Evolutionary conservation across 2,329 filamentous ascomycete genomes (phyloP).

Genomic region (Neurospora sp.): DNA sequence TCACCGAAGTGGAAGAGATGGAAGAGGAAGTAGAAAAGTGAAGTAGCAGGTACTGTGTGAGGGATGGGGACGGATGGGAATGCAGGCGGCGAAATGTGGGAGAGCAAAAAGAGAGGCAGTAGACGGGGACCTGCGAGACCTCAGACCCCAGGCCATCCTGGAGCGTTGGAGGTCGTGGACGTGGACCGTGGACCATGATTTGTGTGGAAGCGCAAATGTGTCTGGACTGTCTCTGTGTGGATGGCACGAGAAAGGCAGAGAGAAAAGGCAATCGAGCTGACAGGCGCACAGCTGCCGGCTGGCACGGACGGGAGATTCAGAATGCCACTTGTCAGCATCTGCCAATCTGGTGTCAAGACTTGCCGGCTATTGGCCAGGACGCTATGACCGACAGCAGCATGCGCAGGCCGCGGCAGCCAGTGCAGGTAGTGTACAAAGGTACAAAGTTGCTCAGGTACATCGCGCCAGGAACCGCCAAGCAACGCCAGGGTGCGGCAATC

Average conservation of each 20-base stretch:
- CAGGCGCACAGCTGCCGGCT: slow-evolving; percentile 13
- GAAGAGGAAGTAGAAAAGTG: slow-evolving; percentile 7
- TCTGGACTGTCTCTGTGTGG: not conserved
- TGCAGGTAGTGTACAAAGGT: not conserved
- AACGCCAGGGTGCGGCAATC: not conserved
- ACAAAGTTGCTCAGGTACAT: not conserved
- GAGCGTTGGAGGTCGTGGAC: not conserved
- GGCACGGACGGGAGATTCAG: slow-evolving; percentile 11
- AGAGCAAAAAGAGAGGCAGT: not conserved
- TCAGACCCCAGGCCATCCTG: not conserved
- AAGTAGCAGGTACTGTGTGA: slow-evolving; percentile 13
- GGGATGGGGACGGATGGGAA: not conserved
- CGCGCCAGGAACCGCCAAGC: not conserved
- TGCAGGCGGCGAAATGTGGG: not conserved
- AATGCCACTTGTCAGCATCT: not conserved
- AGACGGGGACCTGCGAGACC: not conserved
- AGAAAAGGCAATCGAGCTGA: not conserved
- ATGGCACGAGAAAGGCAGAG: not conserved
- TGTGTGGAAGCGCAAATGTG: not conserved
- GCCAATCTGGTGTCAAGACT: not conserved
- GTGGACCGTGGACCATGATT: not conserved
- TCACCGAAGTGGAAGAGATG: slow-evolving; percentile 7
- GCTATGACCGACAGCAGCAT: not conserved
- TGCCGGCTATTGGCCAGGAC: not conserved
- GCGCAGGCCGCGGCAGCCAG: not conserved